Percentiles rank a stretch among this genome's conserved stretches.
Conservation (phyloP, 345 rosid genomes). For the Arabis alpina region DNA sequence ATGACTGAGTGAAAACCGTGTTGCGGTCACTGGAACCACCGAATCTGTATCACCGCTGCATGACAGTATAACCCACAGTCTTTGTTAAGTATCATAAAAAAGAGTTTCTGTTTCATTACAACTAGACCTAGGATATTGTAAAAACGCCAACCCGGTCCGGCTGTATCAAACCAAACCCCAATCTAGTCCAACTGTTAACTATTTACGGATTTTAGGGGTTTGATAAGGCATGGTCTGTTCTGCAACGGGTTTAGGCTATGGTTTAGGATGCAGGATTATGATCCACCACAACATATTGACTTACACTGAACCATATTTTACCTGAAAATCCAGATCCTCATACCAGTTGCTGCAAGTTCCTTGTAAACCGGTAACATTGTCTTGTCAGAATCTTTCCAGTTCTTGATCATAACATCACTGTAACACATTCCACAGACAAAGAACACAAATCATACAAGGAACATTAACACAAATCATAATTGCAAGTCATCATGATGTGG, state of each 20-base stretch:
- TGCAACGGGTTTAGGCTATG: too few relatives aligned
- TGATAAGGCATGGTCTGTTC: too few relatives aligned
- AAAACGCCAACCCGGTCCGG: too few relatives aligned
- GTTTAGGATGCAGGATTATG: too few relatives aligned
- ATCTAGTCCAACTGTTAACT: too few relatives aligned
- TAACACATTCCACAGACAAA: constrained; percentile 5
- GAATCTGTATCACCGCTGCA: constrained; percentile 94
- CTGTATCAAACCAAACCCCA: too few relatives aligned
- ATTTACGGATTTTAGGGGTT: too few relatives aligned
- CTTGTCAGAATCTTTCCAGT: constrained; percentile 79
- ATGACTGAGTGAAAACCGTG: constrained; percentile 80
- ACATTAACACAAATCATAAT: background rate
- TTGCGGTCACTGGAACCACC: constrained; percentile 89
- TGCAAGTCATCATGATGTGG: background rate
- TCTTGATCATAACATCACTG: constrained; percentile 65
- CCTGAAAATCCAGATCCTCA: constrained; percentile 96
- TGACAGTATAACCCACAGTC: background rate
- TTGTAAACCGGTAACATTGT: constrained; percentile 77
- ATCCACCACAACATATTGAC: background rate
- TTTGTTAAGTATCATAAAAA: background rate
- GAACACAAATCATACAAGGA: constrained; percentile 4
- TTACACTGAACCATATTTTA: constrained; percentile 34
- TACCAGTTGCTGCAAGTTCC: constrained; percentile 74
- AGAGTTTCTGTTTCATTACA: background rate
- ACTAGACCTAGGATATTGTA: too few relatives aligned